Conservation (phyloP, 2,329 filamentous ascomycete species). For the Alternaria dauci region DNA sequence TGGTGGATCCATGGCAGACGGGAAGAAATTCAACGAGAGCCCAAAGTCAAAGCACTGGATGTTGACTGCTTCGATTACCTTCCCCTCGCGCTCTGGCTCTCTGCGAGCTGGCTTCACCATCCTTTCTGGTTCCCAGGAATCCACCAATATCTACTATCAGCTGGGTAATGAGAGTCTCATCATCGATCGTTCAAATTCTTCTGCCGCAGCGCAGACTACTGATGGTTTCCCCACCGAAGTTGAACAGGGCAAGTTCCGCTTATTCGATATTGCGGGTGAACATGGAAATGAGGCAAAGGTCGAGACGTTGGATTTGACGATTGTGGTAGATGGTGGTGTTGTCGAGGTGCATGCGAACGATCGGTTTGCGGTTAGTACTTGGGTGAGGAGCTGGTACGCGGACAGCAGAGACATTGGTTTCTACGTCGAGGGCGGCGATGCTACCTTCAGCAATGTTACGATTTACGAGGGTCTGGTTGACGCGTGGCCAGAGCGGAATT, state of each 20-base stretch:
- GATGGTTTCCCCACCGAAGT: constrained; percentile 50
- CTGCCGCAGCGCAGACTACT: constrained; percentile 53
- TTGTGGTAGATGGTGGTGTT: constrained; percentile 51
- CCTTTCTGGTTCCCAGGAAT: constrained; percentile 52
- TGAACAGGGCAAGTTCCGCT: constrained; percentile 51
- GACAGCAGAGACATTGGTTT: constrained; percentile 27
- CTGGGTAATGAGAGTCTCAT: constrained; percentile 56
- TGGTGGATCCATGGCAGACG: constrained; percentile 20
- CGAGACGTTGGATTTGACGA: constrained; percentile 53
- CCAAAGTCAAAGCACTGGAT: constrained; percentile 53
- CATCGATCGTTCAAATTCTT: constrained; percentile 54
- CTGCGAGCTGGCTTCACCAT: constrained; percentile 55
- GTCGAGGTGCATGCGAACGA: constrained; percentile 55
- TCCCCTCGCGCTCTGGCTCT: constrained; percentile 48
- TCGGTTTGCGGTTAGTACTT: constrained; percentile 55
- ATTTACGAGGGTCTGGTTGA: constrained; percentile 31
- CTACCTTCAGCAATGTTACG: constrained; percentile 38
- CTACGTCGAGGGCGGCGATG: constrained; percentile 25
- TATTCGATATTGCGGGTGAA: constrained; percentile 50
- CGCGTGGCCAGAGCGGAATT: constrained; percentile 13
- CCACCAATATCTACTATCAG: constrained; percentile 56
- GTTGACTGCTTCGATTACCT: constrained; percentile 50
- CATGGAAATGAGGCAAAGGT: constrained; percentile 36
- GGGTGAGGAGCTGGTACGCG: constrained; percentile 51
- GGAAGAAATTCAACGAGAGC: constrained; percentile 18